phyloP scores from a whole-genome alignment of 129 eudicot genomes.

The Arctium lappa region DNA sequence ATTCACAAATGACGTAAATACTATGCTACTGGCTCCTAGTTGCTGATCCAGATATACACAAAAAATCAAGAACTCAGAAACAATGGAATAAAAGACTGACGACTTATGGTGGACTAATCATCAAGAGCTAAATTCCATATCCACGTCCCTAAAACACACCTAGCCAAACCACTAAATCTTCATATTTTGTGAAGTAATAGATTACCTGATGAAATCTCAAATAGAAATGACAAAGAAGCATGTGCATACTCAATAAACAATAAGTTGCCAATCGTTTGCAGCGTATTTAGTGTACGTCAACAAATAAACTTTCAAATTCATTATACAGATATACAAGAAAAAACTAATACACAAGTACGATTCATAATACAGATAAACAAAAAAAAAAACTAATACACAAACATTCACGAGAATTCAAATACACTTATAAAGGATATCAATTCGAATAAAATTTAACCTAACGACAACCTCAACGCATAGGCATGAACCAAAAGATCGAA shows the following conservation, averaged over 20 bases:
- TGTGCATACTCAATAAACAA: constrained; percentile 10
- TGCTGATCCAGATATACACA: constrained; percentile 3
- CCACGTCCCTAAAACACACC: neutral
- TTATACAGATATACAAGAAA: neutral
- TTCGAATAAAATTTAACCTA: constrained; percentile 7
- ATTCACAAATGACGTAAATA: neutral
- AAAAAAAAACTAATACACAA: neutral
- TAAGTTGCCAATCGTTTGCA: constrained; percentile 6
- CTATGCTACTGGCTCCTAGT: neutral
- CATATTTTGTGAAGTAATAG: neutral
- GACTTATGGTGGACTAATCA: neutral
- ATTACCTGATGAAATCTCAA: neutral
- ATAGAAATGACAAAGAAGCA: constrained; percentile 13
- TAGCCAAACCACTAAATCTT: neutral
- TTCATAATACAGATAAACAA: neutral
- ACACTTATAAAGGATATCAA: neutral
- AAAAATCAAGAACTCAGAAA: neutral
- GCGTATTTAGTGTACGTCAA: neutral
- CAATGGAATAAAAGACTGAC: neutral
- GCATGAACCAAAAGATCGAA: constrained; percentile 8
- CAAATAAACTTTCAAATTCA: constrained; percentile 5
- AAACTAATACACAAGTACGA: neutral
- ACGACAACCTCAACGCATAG: constrained; percentile 6
- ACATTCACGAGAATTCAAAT: neutral
- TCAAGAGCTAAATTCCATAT: neutral